Conservation (phyloP, 2,329 filamentous ascomycete species). For the Penicillium sp. region DNA sequence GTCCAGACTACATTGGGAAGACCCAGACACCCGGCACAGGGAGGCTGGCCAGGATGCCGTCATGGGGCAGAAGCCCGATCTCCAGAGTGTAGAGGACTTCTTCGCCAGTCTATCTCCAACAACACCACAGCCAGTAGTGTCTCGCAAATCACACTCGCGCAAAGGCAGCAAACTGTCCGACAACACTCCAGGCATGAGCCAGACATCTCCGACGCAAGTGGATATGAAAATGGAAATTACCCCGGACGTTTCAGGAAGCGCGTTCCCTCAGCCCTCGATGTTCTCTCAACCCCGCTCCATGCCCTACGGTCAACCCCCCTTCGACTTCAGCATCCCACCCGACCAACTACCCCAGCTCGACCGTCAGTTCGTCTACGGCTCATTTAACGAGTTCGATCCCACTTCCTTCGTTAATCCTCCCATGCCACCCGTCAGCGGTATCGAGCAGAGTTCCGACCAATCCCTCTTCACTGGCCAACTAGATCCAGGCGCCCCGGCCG, state of each 20-base stretch:
- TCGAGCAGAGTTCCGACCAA: conserved; percentile 21
- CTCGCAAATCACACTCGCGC: conserved; percentile 40
- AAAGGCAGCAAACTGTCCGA: conserved; percentile 27
- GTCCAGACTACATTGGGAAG: conserved; percentile 74
- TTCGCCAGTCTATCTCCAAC: conserved; percentile 72
- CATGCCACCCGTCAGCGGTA: conserved; percentile 26
- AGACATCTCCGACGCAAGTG: conserved; percentile 26
- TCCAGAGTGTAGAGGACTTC: conserved; percentile 94
- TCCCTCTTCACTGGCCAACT: conserved; percentile 35
- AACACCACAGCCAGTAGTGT: conserved; percentile 44
- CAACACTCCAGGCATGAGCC: conserved; percentile 21
- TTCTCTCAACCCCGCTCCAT: conserved; percentile 28
- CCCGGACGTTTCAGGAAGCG: conserved; percentile 28
- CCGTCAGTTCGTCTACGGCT: conserved; percentile 69
- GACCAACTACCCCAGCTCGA: conserved; percentile 62
- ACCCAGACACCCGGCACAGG: conserved; percentile 64
- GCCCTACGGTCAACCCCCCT: conserved; percentile 30
- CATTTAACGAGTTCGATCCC: conserved; percentile 56
- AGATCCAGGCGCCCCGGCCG: conserved; percentile 33
- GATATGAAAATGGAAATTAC: conserved; percentile 29
- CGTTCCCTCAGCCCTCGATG: conserved; percentile 37
- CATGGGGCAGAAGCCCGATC: conserved; percentile 77
- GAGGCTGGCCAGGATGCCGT: conserved; percentile 82
- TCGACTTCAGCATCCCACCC: conserved; percentile 37
- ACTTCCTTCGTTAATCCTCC: conserved; percentile 30